Percentiles rank a stretch among this genome's conserved stretches.
Evolutionary conservation across 106 monocot species (phyloP).

Genomic region (Apostasia shenzhenica): DNA sequence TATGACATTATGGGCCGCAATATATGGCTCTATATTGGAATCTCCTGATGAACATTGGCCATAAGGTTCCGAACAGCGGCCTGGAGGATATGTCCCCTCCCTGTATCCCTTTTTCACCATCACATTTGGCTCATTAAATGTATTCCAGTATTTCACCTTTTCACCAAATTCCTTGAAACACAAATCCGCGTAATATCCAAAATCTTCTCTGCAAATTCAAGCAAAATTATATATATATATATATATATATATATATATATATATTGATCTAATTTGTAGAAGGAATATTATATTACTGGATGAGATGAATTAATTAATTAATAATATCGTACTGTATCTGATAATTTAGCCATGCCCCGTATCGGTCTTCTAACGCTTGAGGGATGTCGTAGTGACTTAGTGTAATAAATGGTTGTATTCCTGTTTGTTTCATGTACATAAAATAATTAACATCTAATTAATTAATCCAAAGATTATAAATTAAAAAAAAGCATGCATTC

Average conservation of each 20-base stretch:
- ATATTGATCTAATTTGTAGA: too few species aligned
- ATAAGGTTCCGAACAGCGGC: slow-evolving; percentile 25
- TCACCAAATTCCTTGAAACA: slow-evolving; percentile 53
- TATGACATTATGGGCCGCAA: slow-evolving; percentile 16
- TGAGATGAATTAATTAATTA: too few species aligned
- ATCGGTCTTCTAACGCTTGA: slow-evolving; percentile 42
- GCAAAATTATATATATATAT: too few species aligned
- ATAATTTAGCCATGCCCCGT: slow-evolving; percentile 41
- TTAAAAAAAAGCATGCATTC: background rate
- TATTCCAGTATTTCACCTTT: slow-evolving; percentile 53
- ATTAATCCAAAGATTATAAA: background rate
- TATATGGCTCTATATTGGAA: slow-evolving; percentile 9
- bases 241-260: too few species aligned
- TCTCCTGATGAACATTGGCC: slow-evolving; percentile 11
- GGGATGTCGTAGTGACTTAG: slow-evolving; percentile 45
- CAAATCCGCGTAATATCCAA: slow-evolving; percentile 35
- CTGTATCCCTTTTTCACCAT: slow-evolving; percentile 18
- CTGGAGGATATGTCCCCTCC: slow-evolving; percentile 24
- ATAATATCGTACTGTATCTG: slow-evolving; percentile 22
- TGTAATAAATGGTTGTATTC: slow-evolving; percentile 54
- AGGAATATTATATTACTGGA: too few species aligned
- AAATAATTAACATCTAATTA: background rate
- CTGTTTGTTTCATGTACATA: slow-evolving; percentile 12
- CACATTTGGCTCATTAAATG: slow-evolving; percentile 52
- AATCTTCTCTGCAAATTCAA: slow-evolving; percentile 37